Conservation (phyloP, 2,329 filamentous ascomycete genomes). For the Penicillium sp. region DNA sequence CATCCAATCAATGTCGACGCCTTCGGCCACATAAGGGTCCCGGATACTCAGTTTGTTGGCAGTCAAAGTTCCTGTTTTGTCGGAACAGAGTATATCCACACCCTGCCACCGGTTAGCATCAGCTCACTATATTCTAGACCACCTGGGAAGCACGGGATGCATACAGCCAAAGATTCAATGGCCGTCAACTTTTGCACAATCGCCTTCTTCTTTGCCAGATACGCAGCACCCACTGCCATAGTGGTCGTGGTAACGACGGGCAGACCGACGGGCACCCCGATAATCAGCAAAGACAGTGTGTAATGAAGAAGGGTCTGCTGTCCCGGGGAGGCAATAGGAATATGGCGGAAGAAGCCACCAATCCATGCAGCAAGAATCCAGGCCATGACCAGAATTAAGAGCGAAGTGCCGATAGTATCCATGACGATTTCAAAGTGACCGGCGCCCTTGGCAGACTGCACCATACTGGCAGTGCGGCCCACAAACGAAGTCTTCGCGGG, state of each 20-base stretch:
- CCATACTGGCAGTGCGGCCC: conserved; percentile 69
- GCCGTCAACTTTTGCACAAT: conserved; percentile 78
- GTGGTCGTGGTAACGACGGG: conserved; percentile 76
- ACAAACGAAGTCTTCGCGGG: conserved; percentile 71
- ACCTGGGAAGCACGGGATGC: neutral
- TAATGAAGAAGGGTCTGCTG: conserved; percentile 67
- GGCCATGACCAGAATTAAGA: conserved; percentile 72
- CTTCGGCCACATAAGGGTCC: conserved; percentile 73
- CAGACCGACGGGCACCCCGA: conserved; percentile 77
- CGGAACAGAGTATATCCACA: conserved; percentile 75
- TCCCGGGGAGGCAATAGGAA: conserved; percentile 55
- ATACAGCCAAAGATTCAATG: conserved; percentile 68
- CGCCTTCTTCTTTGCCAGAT: conserved; percentile 72
- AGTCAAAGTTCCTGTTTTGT: conserved; percentile 74
- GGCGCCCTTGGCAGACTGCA: conserved; percentile 70
- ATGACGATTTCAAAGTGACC: conserved; percentile 80
- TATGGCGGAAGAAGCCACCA: conserved; percentile 71
- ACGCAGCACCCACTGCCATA: conserved; percentile 72
- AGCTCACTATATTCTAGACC: too few relatives aligned
- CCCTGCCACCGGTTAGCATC: conserved; percentile 39
- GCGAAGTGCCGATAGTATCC: conserved; percentile 72
- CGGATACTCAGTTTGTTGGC: conserved; percentile 66
- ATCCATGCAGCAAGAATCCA: conserved; percentile 74
- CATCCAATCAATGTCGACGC: conserved; percentile 78
- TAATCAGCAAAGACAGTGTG: conserved; percentile 67